Evolutionary conservation across 305 asterid species (phyloP).

Genomic region (Rubia peregrina): DNA sequence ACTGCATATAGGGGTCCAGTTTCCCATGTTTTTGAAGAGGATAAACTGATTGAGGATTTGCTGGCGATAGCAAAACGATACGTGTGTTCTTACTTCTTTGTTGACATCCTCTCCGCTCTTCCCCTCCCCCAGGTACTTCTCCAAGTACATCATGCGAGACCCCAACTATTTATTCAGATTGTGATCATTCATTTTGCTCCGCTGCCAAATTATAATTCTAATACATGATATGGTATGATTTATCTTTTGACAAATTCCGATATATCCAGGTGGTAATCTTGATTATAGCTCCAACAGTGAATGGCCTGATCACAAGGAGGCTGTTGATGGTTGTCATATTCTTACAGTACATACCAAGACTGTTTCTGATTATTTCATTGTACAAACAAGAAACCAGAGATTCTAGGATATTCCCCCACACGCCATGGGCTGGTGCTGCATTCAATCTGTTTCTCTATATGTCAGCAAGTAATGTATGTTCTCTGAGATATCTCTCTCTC

Average conservation of each 20-base stretch:
- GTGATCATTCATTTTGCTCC: too few species aligned
- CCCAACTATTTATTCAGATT: neutral
- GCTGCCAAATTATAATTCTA: neutral
- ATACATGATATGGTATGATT: neutral
- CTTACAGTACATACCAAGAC: conserved; percentile 45
- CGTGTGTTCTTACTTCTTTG: conserved; percentile 35
- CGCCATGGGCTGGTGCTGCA: conserved; percentile 42
- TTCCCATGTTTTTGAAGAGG: conserved; percentile 54
- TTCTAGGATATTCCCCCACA: conserved; percentile 31
- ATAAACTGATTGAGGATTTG: conserved; percentile 39
- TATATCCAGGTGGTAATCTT: conserved; percentile 34
- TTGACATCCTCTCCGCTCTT: conserved; percentile 50
- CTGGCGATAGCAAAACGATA: conserved; percentile 49
- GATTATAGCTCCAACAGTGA: conserved; percentile 23
- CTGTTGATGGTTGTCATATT: conserved; percentile 33
- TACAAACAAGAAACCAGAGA: conserved; percentile 38
- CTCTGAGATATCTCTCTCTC: neutral
- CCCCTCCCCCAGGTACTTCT: conserved; percentile 59
- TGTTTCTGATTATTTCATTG: conserved; percentile 36
- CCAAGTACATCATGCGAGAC: too few species aligned
- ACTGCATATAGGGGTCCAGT: conserved; percentile 49
- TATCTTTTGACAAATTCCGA: neutral
- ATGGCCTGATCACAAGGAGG: conserved; percentile 33
- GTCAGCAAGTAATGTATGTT: conserved; percentile 36
- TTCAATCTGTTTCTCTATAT: conserved; percentile 36